Evolutionary conservation across 805 yeast species (phyloP), one percentile per base, ranked within the genome.

Genomic region (Ogataea minuta): DNA sequence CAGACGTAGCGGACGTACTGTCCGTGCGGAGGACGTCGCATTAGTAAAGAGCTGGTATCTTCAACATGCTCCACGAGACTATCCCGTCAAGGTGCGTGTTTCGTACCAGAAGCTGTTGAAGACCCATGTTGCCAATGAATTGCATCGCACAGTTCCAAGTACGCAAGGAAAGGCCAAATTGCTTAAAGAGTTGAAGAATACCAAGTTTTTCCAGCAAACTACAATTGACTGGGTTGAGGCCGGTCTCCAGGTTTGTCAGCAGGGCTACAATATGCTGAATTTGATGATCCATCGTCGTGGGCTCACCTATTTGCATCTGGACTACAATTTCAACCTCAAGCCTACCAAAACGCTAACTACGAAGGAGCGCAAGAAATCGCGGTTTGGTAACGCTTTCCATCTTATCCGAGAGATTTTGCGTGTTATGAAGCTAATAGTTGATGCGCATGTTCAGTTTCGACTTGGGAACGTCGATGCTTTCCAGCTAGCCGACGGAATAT

Each of bases 171-270:
- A 79, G 50, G 70, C 74, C 6, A 72, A 76, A 27, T 64, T 93
- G 10, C 58, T 93, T 19, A 78, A 77, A 45, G 71, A 79, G 21
- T 71, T 93, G 49, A 77, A 79, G 42, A 70, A 74, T 31, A 93
- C 99, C 0, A 90, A 87, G 54, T 93, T 77, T 59, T 93, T 93
- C 63, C 95, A 88, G 56, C 82, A 85, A 52, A 91, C 99, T 0
- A 74, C 90, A 0, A 81, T 93, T 34, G 99, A 93, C 62, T 93
- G 99, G 99, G 93, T 91, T 3, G 99, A 93, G 60, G 99, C 98
- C 1, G 99, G 97, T 20, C 67, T 93, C 41, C 98, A 93, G 63
- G 79, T 93, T 2, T 85, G 96, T 55, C 76, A 79, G 26, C 99
- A 93, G 62, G 99, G 99, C 3, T 86, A 82, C 62, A 91, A 88